A percentile compares a stretch with the other conserved stretches of the same genome.
Conservation (phyloP, 352 stramenopile genomes). For the Globisporangium splendens region DNA sequence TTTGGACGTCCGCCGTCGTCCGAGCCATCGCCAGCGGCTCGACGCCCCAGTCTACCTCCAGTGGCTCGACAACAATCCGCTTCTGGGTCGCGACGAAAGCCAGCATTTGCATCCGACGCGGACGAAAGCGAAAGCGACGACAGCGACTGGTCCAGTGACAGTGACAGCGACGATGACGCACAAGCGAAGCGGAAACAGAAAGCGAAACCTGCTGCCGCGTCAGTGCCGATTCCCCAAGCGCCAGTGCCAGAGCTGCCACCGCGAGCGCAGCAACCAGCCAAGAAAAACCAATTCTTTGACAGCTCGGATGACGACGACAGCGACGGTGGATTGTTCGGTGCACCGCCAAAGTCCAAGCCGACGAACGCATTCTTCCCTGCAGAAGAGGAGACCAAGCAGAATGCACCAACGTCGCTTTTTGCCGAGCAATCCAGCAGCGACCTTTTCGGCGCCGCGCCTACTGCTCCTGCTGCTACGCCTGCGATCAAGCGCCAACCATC, state of each 20-base stretch:
- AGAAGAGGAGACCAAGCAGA: constrained; percentile 22
- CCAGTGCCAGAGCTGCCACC: constrained; percentile 9
- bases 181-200: constrained; percentile 13
- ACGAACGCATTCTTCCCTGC: constrained; percentile 18
- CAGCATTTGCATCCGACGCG: constrained; percentile 37
- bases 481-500: constrained; percentile 4
- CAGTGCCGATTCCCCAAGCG: not conserved
- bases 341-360: constrained; percentile 17
- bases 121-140: constrained; percentile 37
- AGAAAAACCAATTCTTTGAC: constrained; percentile 50
- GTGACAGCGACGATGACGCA: constrained; percentile 24
- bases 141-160: constrained; percentile 57
- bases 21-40: constrained; percentile 16
- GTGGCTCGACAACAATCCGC: not conserved
- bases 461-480: not conserved
- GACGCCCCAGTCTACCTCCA: constrained; percentile 11
- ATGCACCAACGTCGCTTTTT: constrained; percentile 25
- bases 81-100: constrained; percentile 23
- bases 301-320: constrained; percentile 57
- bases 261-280: constrained; percentile 20
- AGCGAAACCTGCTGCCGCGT: constrained; percentile 15
- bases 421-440: constrained; percentile 33
- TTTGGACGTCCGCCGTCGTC: constrained; percentile 39
- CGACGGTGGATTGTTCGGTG: constrained; percentile 57
- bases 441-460: constrained; percentile 21